Evolutionary conservation across 2,329 filamentous ascomycete species (phyloP), one percentile per base, ranked within the genome.

Genomic region (Cytospora chrysosperma): DNA sequence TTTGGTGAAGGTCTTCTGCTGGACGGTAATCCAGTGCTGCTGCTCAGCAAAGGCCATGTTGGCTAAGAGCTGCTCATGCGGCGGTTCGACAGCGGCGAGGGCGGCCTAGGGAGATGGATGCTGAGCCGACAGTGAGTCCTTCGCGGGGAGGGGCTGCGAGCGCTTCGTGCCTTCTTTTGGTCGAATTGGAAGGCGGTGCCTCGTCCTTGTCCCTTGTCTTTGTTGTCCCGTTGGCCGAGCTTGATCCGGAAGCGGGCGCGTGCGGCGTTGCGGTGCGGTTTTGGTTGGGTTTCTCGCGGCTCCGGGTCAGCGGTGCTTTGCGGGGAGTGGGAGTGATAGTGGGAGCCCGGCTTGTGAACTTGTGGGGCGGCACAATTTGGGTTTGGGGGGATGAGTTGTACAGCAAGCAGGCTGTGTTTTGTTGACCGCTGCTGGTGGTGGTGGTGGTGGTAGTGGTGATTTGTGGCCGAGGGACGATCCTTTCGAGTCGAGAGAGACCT

Each of bases 1-100:
- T 91, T 98, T 99, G 65, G 93, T 97, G 78, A 99, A 99, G 30
- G 95, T 99, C 85, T 98, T 99, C 78, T 98, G 90, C 82, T 98
- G 94, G 78, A 97, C 93, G 74, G 82, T 87, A 71, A 89, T 84
- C 87, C 87, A 89, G 75, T 83, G 81, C 75, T 88, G 84, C 77
- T 88, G 84, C 74, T 87, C 85, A 68, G 82, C 78, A 75, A 81
- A 86, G 63, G 84, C 85, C 86, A 88, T 89, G 75, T 80, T 88
- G 72, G 77, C 77, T 67, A 82, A 75, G 67, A 75, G 78, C 70
- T 78, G 79, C 68, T 84, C 81, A 75, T 81, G 79, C 72, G 77
- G 75, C 69, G 79, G 72, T 81, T 78, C 74, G 69, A 76, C 72
- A 69, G 71, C 73, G 59, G 70, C 69, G 62, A 70, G 71, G 61